A percentile compares a stretch with the other conserved stretches of the same genome.
These are phyloP conservation scores for Cryphonectria japonica DNA, from an alignment of 2,329 filamentous ascomycete species.

Conservation along the genomic window DNA sequence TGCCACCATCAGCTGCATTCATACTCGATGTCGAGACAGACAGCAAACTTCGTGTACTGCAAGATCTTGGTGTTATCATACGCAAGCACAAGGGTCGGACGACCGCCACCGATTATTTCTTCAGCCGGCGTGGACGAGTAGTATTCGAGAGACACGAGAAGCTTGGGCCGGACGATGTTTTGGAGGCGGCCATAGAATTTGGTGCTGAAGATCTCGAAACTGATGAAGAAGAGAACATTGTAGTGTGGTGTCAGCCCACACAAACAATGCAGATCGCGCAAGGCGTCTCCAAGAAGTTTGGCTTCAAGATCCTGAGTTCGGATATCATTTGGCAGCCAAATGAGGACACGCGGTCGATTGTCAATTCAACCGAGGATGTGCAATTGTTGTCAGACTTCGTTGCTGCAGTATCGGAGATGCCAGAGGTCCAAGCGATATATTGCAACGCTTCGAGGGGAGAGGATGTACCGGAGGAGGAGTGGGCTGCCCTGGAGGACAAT, in stretches of 20 bases:
- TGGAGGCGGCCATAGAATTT: slow-evolving; percentile 82
- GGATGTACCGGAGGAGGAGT: slow-evolving; percentile 53
- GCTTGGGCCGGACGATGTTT: slow-evolving; percentile 70
- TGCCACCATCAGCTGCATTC: slow-evolving; percentile 75
- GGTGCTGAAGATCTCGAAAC: slow-evolving; percentile 75
- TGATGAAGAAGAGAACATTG: slow-evolving; percentile 69
- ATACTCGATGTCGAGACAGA: slow-evolving; percentile 88
- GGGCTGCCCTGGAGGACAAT: slow-evolving; percentile 57
- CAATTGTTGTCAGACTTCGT: slow-evolving; percentile 63
- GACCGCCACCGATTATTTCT: slow-evolving; percentile 81
- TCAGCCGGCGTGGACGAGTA: slow-evolving; percentile 77
- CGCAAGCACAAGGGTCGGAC: slow-evolving; percentile 72
- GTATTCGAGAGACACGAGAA: slow-evolving; percentile 62
- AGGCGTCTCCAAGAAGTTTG: slow-evolving; percentile 63
- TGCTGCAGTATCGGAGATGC: slow-evolving; percentile 64
- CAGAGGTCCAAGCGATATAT: slow-evolving; percentile 79
- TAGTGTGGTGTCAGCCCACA: slow-evolving; percentile 71
- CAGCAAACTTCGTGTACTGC: slow-evolving; percentile 72
- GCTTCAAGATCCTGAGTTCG: slow-evolving; percentile 69
- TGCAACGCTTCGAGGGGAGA: slow-evolving; percentile 64
- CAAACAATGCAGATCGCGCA: slow-evolving; percentile 67
- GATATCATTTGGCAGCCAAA: slow-evolving; percentile 88
- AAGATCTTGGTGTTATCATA: slow-evolving; percentile 72
- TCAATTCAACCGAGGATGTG: slow-evolving; percentile 61
- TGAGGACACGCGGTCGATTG: slow-evolving; percentile 71